Percentiles rank a stretch among this genome's conserved stretches.
These are phyloP conservation scores for Ceratobasidium sp. DNA, from an alignment of 1,284 basidiomycete genomes.

Conservation along the genomic window DNA sequence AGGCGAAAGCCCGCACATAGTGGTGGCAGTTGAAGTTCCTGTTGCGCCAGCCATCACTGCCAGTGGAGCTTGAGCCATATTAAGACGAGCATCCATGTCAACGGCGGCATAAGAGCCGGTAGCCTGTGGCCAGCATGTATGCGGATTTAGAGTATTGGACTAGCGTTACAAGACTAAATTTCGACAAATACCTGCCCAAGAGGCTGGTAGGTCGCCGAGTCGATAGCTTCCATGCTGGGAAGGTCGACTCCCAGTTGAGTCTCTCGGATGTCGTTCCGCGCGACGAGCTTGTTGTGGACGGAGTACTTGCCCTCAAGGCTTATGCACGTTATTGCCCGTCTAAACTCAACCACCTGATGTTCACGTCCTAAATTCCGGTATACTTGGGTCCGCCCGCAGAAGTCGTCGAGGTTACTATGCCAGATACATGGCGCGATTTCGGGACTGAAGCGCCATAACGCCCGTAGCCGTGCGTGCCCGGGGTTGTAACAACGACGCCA, in stretches of 20 bases:
- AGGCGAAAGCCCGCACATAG: neutral
- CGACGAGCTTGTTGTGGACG: conserved; percentile 61
- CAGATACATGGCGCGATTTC: neutral
- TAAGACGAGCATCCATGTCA: neutral
- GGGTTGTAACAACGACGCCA: conserved; percentile 6
- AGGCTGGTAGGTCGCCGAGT: conserved; percentile 78
- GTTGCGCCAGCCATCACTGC: neutral
- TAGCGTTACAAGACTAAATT: conserved; percentile 66
- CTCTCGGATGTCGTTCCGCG: conserved; percentile 62
- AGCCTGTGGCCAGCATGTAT: conserved; percentile 39
- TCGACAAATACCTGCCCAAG: conserved; percentile 76
- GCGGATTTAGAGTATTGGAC: conserved; percentile 15
- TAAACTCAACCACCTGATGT: neutral
- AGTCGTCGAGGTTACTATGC: neutral
- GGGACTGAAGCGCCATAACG: neutral
- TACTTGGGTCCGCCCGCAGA: conserved; percentile 26
- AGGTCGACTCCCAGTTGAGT: conserved; percentile 65
- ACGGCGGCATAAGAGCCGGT: conserved; percentile 60
- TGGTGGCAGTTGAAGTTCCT: conserved; percentile 1
- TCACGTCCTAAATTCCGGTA: conserved; percentile 21
- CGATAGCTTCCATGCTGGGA: conserved; percentile 78
- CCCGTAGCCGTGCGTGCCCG: neutral
- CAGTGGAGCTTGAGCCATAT: neutral
- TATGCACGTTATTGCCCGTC: neutral
- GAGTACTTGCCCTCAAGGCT: conserved; percentile 62